Evolutionary conservation across 768 basidiomycete genomes (phyloP), one percentile per base, ranked within the genome.

Genomic region (Chalciporus pseudorubinellus): DNA sequence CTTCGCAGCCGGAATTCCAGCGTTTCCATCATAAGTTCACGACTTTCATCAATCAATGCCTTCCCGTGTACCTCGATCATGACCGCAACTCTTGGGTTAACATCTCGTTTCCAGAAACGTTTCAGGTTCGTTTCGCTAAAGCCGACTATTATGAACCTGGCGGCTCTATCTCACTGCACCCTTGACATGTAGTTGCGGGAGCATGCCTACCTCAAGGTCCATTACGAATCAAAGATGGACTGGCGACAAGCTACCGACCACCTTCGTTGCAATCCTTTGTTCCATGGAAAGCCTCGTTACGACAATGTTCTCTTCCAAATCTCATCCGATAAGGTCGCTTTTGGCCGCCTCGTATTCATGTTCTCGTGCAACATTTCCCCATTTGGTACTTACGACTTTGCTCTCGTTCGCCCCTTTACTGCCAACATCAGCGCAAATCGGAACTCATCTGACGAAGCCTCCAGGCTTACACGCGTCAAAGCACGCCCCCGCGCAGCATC

Each of bases 191-290:
- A 24, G 24, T 24, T 24, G 24, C 24, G 24, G 24, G 24, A 24
- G 24, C 24, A 24, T 24, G 24, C 24, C 24, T 68, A 52, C 39
- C 49, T 72, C 21, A 63, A 56, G 42, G 48, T 70, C 14, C 53
- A 61, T 21, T 73, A 68, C 54, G 59, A 53, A 13, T 70, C 62
- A 0, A 46, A 31, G 1, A 49, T 66, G 10, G 57, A 69, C 52
- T 74, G 71, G 71, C 24, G 44, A 9, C 22, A 56, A 19, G 51
- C 50, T 4, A 61, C 56, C 1, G 64, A 75, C 47, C 56, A 66
- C 26, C 56, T 75, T 1, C 51, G 54, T 3, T 69, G 62, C 54
- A 71, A 64, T 46, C 67, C 70, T 8, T 43, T 39, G 0, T 75
- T 74, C 51, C 57, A 62, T 36, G 34, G 53, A 0, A 20, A 39